Conservation (phyloP, 768 basidiomycete species). For the Tremella yokohamensis region DNA sequence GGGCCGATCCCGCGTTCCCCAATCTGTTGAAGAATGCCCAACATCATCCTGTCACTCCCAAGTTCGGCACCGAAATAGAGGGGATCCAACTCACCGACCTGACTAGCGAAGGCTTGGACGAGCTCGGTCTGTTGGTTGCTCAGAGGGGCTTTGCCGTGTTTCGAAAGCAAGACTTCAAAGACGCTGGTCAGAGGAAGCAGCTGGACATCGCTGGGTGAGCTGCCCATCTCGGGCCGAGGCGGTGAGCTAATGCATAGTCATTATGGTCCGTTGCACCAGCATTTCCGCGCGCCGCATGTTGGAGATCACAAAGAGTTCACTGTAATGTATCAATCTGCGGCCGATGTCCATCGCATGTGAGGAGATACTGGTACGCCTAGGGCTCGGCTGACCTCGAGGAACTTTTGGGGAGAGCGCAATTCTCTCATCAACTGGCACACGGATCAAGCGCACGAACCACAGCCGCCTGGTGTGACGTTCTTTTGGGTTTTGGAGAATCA, state of each 20-base stretch:
- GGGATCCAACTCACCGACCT: conserved; percentile 14
- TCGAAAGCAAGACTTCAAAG: conserved; percentile 16
- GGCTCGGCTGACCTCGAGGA: background rate
- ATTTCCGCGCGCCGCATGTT: conserved; percentile 13
- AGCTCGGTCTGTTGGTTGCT: conserved; percentile 16
- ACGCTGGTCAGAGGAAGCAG: conserved; percentile 11
- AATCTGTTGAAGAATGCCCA: background rate
- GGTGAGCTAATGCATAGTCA: background rate
- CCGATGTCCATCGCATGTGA: conserved; percentile 6
- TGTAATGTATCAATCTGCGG: conserved; percentile 16
- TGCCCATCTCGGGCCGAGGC: no score
- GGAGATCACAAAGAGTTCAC: conserved; percentile 8
- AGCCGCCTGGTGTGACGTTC: conserved; percentile 19
- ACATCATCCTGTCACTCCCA: conserved; percentile 8
- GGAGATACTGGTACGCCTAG: conserved; percentile 27
- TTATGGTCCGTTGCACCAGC: conserved; percentile 18
- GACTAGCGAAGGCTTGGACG: conserved; percentile 10
- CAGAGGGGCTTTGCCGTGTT: conserved; percentile 18
- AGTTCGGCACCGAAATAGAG: conserved; percentile 10
- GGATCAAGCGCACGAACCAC: conserved; percentile 18
- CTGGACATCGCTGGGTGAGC: conserved; percentile 12
- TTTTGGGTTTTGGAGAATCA: conserved; percentile 15
- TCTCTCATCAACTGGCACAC: conserved; percentile 15
- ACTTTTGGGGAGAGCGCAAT: conserved; percentile 11
- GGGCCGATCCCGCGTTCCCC: background rate